phyloP scores from a whole-genome alignment of 2,329 filamentous ascomycete genomes.

The Penicillium crustosum region DNA sequence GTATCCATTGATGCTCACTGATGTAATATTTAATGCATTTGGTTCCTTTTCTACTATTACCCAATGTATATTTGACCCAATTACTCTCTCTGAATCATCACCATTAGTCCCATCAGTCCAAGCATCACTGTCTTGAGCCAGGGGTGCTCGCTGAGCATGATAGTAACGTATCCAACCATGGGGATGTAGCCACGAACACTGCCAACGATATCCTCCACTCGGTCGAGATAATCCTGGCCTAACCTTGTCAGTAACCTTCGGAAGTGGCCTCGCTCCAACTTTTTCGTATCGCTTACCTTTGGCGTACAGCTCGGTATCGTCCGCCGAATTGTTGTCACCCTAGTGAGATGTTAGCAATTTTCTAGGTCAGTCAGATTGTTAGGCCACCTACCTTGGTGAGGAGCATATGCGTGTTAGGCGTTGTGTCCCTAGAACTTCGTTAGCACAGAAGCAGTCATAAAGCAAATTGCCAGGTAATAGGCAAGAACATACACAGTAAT shows the following conservation, averaged over 20 bases:
- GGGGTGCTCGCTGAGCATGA: conserved; percentile 89
- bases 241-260: conserved; percentile 29
- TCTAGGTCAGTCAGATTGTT: neutral
- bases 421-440: conserved; percentile 23
- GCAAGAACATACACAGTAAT: conserved; percentile 29
- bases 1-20: neutral
- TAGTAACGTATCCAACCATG: conserved; percentile 95
- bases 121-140: conserved; percentile 96
- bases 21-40: neutral
- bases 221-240: conserved; percentile 81
- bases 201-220: conserved; percentile 83
- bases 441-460: conserved; percentile 1
- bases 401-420: conserved; percentile 53
- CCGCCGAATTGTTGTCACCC: conserved; percentile 91
- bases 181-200: conserved; percentile 90
- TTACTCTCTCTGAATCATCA: conserved; percentile 87
- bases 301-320: conserved; percentile 79
- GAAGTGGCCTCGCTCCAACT: neutral
- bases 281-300: neutral
- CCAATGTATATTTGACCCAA: conserved; percentile 2
- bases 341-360: neutral
- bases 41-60: neutral
- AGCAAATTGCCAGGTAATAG: neutral
- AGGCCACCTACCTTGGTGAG: conserved; percentile 66
- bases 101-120: conserved; percentile 90